Conservation (phyloP, 2,329 filamentous ascomycete genomes). For the Cordyceps cicadae region DNA sequence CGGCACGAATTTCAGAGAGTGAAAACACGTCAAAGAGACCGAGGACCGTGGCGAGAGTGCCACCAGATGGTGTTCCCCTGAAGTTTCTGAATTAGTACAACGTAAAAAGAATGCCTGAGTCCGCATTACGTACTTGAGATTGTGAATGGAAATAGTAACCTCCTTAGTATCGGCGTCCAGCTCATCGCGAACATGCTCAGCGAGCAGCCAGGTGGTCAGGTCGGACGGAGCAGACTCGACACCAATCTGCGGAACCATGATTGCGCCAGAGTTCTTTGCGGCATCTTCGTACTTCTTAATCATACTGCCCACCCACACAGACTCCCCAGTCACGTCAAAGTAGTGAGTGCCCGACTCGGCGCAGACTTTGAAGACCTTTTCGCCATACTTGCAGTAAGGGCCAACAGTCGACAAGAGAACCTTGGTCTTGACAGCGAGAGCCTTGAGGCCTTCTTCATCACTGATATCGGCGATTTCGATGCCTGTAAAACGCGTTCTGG, state of each 20-base stretch:
- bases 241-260: constrained; percentile 54
- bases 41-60: constrained; percentile 60
- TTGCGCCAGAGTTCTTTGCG: constrained; percentile 46
- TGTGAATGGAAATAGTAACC: constrained; percentile 43
- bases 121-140: constrained; percentile 26
- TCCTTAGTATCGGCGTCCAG: constrained; percentile 43
- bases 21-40: constrained; percentile 46
- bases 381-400: constrained; percentile 49
- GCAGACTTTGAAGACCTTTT: constrained; percentile 52
- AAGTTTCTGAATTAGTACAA: constrained; percentile 13
- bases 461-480: constrained; percentile 46
- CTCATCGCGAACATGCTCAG: constrained; percentile 40
- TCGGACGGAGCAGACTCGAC: constrained; percentile 57
- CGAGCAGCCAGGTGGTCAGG: constrained; percentile 46
- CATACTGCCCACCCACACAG: constrained; percentile 51
- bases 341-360: constrained; percentile 57
- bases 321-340: constrained; percentile 54
- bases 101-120: not conserved
- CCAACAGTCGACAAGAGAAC: constrained; percentile 52
- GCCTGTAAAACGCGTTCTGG: constrained; percentile 21
- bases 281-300: constrained; percentile 47
- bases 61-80: constrained; percentile 50
- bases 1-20: constrained; percentile 36
- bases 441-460: constrained; percentile 35
- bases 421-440: constrained; percentile 47